Base-by-base conservation (phyloP, 2,329 filamentous ascomycete genomes). In the Epichloe uncinata region DNA sequence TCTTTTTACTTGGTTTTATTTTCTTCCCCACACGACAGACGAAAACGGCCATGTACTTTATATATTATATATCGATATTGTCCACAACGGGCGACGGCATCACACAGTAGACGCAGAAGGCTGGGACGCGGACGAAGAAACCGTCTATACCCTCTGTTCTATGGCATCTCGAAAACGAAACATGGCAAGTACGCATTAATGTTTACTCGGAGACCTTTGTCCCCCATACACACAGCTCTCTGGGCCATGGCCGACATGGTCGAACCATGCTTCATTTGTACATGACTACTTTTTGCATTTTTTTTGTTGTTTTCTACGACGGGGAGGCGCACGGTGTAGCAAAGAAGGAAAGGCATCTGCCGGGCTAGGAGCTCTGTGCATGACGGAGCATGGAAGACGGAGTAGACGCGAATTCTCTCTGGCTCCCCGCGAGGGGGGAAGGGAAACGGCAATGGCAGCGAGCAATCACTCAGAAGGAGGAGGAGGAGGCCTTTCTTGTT, bases 21-120 rank as follows among this genome's bases (percentile, higher is more conserved):
- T 18, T 45, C 3, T 34, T 18, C 34, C 33, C 20, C 15, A 43
- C 8, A 18, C 20, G 42, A 45, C 22, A 34, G 8, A 18, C 16
- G 42, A 45, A 12, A 16, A 47, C 38, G 30, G 36, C 36, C 3
- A 7, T 51, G 42, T 51, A 51, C 42, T 45, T 15, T 41, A 30
- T 18, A 15, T 43, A 35, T 42, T 9, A 43, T 43, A 18, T 47
- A 47, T 43, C 11, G 20, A 47, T 20, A 40, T 35, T 15, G 47
- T 37, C 16, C 12, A 44, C 41, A 34, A 44, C 47, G 34, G 42
- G 35, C 36, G 13, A 44, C 35, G 42, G 33, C 42, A 49, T 42
- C 6, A 36, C 47, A 43, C 16, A 9, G 8, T 45, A 45, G 47
- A 45, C 16, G n/a, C 40, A 42, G 33, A 48, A 42, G 33, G 33